Base-by-base conservation (phyloP, 768 basidiomycete species). In the Pleurotus eryngii region DNA sequence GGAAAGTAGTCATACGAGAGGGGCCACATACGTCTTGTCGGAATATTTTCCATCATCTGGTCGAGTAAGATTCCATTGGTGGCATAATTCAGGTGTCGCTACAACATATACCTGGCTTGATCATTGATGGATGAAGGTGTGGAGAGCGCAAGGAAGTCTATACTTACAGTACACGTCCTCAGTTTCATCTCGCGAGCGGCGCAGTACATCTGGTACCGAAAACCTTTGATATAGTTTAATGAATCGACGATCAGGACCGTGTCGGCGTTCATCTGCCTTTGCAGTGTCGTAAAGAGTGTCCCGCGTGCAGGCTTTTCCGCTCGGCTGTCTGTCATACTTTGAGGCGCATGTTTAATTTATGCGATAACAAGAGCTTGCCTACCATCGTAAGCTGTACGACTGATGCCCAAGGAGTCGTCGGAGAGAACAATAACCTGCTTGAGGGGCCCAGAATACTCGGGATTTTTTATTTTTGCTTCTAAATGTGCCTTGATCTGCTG, bases 201-300 rank as follows among this genome's bases (percentile, higher is more conserved):
- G 67, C 96, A 98, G 68, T 98, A 97, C 75, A 99, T 86, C 70
- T 99, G 97, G 71, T 99, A 99, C 27, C 97, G 86, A 68, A 94
- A 97, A 9, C 96, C 96, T 69, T 99, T 98, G 80, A 98, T 98
- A 72, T 99, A 98, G 67, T 98, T 98, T 63, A 90, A 81, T 12
- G 87, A 84, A 67, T 99, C 97, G 59, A 95, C 81, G 62, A 99
- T 90, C 57, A 97, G 79, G 64, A 98, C 84, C 0, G 84, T 89
- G 64, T 91, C 85, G 37, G 72, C 69, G 20, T 81, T 78, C 61
- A 99, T 78, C 35, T 82, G 78, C 11, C 97, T 80, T 63, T 89
- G 92, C 50, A 95, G 76, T 1, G 91, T 84, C 1, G 94, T 85
- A 69, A 96, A 93, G 18, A 96, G 78, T 9, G 89, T 78, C 4